A percentile compares a stretch with the other conserved stretches of the same genome.
Evolutionary conservation across 306 rosid genomes (phyloP).

Genomic region (Medicago ruthenica): DNA sequence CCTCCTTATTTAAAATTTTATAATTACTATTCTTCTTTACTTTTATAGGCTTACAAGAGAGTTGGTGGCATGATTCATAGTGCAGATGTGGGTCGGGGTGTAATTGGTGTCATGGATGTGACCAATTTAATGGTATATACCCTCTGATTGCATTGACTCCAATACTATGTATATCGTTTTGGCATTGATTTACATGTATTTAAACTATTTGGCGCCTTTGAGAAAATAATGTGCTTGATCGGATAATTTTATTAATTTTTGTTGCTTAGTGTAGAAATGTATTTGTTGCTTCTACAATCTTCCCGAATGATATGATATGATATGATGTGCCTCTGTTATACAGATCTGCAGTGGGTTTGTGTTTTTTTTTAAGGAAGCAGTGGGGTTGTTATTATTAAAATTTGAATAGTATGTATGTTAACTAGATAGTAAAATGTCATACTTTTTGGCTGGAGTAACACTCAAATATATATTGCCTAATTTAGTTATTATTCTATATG

Average conservation of each 20-base stretch:
- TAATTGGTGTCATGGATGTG: slow-evolving; percentile 67
- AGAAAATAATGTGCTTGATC: neutral
- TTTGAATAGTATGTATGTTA: slow-evolving; percentile 14
- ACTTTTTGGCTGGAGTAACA: slow-evolving; percentile 1
- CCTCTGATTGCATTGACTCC: slow-evolving; percentile 10
- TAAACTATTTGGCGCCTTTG: slow-evolving; percentile 23
- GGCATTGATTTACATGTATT: neutral
- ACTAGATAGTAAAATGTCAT: neutral
- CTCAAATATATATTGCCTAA: neutral
- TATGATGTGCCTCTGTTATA: neutral
- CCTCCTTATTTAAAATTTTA: slow-evolving; percentile 4
- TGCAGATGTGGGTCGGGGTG: slow-evolving; percentile 65
- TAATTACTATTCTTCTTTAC: slow-evolving; percentile 1
- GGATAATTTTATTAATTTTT: neutral
- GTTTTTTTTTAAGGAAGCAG: too few species aligned
- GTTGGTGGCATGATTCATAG: slow-evolving; percentile 63
- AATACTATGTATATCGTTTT: slow-evolving; percentile 28
- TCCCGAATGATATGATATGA: slow-evolving; percentile 20
- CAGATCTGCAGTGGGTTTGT: neutral
- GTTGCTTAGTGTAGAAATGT: slow-evolving; percentile 16
- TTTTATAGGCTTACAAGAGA: slow-evolving; percentile 66
- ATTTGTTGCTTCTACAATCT: neutral
- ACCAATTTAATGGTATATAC: slow-evolving; percentile 56
- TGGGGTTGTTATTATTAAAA: slow-evolving; percentile 2
- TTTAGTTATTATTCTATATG: slow-evolving; percentile 6